These are phyloP conservation scores for Andrographis paniculata DNA, from an alignment of 305 asterid genomes.

Conservation along the genomic window DNA sequence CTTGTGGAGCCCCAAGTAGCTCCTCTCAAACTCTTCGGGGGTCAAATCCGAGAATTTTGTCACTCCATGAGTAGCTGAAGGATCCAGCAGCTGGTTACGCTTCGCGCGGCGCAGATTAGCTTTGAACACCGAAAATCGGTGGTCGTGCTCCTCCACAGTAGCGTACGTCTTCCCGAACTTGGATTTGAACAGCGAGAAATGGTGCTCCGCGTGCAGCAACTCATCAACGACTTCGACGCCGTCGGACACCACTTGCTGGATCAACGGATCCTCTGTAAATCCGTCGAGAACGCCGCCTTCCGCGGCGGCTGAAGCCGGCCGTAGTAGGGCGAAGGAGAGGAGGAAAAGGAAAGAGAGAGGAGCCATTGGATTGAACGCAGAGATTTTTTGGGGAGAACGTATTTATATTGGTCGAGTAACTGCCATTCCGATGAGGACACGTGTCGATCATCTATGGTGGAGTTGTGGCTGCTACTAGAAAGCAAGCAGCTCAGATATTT, in stretches of 20 bases:
- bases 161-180: constrained; percentile 55
- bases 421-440: not conserved
- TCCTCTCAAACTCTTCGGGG: constrained; percentile 62
- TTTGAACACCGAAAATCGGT: constrained; percentile 65
- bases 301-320: no score
- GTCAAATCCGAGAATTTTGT: constrained; percentile 79
- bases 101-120: constrained; percentile 71
- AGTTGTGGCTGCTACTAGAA: no score
- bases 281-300: constrained; percentile 18
- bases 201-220: constrained; percentile 61
- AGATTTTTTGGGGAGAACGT: constrained; percentile 11
- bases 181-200: constrained; percentile 58
- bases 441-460: no score
- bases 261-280: constrained; percentile 52
- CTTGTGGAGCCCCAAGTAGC: constrained; percentile 46
- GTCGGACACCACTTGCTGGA: constrained; percentile 75
- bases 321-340: constrained; percentile 26
- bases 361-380: constrained; percentile 46
- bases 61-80: constrained; percentile 79
- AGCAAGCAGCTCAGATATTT: no score
- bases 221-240: constrained; percentile 38
- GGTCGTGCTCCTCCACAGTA: constrained; percentile 67
- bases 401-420: constrained; percentile 14
- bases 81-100: constrained; percentile 71
- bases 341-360: constrained; percentile 29